These are phyloP conservation scores for Xylariaceae sp. DNA, from an alignment of 2,329 filamentous ascomycete genomes.

Conservation along the genomic window DNA sequence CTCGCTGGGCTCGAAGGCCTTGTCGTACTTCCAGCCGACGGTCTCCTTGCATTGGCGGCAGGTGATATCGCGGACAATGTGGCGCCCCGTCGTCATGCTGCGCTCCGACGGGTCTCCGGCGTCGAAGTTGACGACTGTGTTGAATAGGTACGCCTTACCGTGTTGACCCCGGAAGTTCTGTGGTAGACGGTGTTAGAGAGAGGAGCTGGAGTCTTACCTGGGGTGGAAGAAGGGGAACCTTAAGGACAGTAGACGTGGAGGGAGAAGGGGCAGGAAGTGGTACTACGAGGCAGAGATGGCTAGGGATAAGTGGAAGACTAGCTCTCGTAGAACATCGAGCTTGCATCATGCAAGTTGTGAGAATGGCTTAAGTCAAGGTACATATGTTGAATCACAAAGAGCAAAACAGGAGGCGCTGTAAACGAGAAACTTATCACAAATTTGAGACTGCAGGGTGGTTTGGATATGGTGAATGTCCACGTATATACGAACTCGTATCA, in stretches of 20 bases:
- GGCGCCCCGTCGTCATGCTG: slow-evolving; percentile 95
- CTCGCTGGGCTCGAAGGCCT: slow-evolving; percentile 85
- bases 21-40: slow-evolving; percentile 99
- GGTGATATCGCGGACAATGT: slow-evolving; percentile 88
- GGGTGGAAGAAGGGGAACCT: slow-evolving; percentile 7
- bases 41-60: slow-evolving; percentile 89
- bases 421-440: no score
- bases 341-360: no score
- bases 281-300: not conserved
- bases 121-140: slow-evolving; percentile 86
- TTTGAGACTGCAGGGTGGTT: no score
- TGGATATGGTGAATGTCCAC: no score
- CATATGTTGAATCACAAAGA: no score
- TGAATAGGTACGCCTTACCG: slow-evolving; percentile 96
- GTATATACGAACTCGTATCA: no score
- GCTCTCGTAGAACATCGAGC: not conserved
- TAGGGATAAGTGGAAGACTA: slow-evolving; percentile 4
- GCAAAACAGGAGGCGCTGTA: no score
- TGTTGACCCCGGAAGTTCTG: slow-evolving; percentile 96
- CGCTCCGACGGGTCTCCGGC: slow-evolving; percentile 83
- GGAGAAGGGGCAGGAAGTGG: not conserved
- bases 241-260: slow-evolving; percentile 1
- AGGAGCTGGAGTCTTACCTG: not conserved
- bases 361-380: no score
- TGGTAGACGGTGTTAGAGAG: slow-evolving; percentile 1